Evolutionary conservation across 1,284 basidiomycete species (phyloP).

Genomic region (Fistulinella staudtii): DNA sequence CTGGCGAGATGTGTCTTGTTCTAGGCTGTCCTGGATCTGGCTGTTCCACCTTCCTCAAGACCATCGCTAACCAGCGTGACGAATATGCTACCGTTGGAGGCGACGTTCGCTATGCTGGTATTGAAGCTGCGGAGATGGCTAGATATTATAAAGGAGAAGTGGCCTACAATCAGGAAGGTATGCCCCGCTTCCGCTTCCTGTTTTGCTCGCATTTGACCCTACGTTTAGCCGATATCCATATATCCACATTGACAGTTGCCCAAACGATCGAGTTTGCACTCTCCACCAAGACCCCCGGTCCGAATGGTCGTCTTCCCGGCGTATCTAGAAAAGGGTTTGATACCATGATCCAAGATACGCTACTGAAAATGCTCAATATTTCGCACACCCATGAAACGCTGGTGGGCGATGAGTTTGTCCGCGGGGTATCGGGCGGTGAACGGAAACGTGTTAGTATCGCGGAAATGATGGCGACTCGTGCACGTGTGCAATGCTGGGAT

Average conservation of each 20-base stretch:
- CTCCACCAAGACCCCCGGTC: constrained; percentile 64
- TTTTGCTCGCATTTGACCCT: background rate
- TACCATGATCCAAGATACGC: constrained; percentile 52
- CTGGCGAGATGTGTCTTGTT: constrained; percentile 47
- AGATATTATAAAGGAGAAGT: constrained; percentile 79
- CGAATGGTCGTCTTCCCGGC: constrained; percentile 66
- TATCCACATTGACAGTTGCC: constrained; percentile 72
- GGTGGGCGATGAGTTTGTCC: constrained; percentile 81
- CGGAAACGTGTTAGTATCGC: constrained; percentile 85
- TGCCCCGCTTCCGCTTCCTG: background rate
- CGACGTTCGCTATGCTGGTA: constrained; percentile 73
- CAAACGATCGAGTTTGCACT: constrained; percentile 69
- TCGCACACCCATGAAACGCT: constrained; percentile 71
- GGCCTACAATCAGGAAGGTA: constrained; percentile 78
- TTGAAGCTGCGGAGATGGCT: constrained; percentile 60
- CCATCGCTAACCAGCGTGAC: constrained; percentile 67
- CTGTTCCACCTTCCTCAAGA: constrained; percentile 76
- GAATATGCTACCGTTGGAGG: constrained; percentile 61
- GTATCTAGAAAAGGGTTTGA: constrained; percentile 59
- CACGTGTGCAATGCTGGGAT: constrained; percentile 78
- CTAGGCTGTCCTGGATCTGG: constrained; percentile 81
- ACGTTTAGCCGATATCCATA: constrained; percentile 62
- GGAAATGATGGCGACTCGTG: constrained; percentile 80
- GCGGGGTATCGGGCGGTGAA: constrained; percentile 85
- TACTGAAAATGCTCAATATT: constrained; percentile 80